Conservation (phyloP, 331 rosid genomes). For the Dryas integrifolia region DNA sequence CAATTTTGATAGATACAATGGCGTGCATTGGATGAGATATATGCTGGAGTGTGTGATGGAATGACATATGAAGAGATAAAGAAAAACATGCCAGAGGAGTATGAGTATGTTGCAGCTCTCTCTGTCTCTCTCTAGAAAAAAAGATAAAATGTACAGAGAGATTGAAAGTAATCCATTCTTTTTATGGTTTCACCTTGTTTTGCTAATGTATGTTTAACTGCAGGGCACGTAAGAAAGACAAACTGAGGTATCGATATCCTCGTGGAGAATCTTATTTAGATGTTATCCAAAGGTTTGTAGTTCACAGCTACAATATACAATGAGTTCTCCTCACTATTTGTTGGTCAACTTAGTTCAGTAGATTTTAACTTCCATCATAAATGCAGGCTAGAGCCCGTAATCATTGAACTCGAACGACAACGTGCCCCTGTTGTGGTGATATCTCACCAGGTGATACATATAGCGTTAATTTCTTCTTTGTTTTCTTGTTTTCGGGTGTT, state of each 20-base stretch:
- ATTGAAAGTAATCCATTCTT: not conserved
- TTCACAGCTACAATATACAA: conserved; percentile 4
- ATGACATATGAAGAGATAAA: conserved; percentile 93
- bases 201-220: conserved; percentile 20
- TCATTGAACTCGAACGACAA: conserved; percentile 96
- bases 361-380: conserved; percentile 6
- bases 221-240: conserved; percentile 91
- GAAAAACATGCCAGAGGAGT: conserved; percentile 97
- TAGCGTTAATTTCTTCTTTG: not conserved
- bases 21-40: conserved; percentile 97
- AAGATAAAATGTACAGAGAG: too few relatives aligned
- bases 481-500: not conserved
- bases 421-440: conserved; percentile 99
- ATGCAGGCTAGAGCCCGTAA: conserved; percentile 96
- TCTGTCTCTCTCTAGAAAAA: not conserved
- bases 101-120: conserved; percentile 56
- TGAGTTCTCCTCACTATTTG: not conserved
- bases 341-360: conserved; percentile 6
- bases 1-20: conserved; percentile 74
- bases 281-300: conserved; percentile 83
- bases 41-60: conserved; percentile 92
- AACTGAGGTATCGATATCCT: conserved; percentile 94
- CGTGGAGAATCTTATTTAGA: conserved; percentile 98
- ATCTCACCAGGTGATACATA: conserved; percentile 74
- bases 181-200: not conserved